Base-by-base conservation (phyloP, 2,329 filamentous ascomycete species). In the Xylaria sp. region DNA sequence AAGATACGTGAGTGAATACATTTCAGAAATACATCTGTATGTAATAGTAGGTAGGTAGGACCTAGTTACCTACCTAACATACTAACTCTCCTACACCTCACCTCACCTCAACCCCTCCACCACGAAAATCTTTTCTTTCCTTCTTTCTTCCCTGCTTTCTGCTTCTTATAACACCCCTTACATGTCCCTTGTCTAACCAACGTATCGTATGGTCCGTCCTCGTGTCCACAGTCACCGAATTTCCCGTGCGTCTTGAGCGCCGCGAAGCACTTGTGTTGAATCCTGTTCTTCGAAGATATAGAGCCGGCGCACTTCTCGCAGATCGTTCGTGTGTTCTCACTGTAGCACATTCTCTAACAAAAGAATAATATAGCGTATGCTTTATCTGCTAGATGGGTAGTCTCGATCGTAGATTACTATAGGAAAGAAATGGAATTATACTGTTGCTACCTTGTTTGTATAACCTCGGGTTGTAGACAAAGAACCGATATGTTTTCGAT, bases 251-350 rank as follows among this genome's bases (percentile, higher is more conserved):
- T 25, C 42, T 67, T 68, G 16, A 70, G 12, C 16, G 72, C 69
- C 1, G 53, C 53, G 63, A 72, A 70, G 59, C 71, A 73, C 50
- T 69, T 70, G 18, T 73, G 71, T 21, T 47, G 60, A 29, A 63
- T 51, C 1, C 27, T 2, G 0, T 2, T 27, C 25, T 59, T 65
- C 32, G n/a, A 29, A 3, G 60, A 47, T 5, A 58, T 53, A 3
- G 25, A 27, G 6, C 23, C 35, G 6, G 18, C 51, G 63, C 71
- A 73, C 4, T 8, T 18, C 6, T 6, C 42, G 63, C 71, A 73
- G 21, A 61, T 12, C 23, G 29, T 63, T 6, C 32, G 50, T n/a
- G 55, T 54, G 40, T 50, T 68, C 16, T 73, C 69, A 8, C 57
- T 47, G 35, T 72, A 71, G 59, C 71, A 72, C 71, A 73, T 73